A percentile compares a stretch with the other conserved stretches of the same genome.
phyloP scores from a whole-genome alignment of 495 filamentous ascomycete genomes.

The Haplographium delicatum region DNA sequence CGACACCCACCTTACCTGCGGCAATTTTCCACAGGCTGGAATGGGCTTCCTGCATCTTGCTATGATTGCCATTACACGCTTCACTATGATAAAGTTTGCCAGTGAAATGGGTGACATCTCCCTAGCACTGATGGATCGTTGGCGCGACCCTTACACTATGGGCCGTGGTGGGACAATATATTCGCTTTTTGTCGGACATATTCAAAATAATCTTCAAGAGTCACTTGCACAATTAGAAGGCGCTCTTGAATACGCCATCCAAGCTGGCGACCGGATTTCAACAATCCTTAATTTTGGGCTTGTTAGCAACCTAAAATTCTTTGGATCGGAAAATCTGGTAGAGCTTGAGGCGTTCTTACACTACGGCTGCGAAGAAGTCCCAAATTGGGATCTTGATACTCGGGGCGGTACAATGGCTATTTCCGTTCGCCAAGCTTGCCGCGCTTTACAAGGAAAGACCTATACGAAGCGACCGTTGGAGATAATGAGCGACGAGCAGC shows the following conservation, averaged over 20 bases:
- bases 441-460: conserved; percentile 83
- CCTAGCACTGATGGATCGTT: conserved; percentile 59
- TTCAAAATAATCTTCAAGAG: conserved; percentile 56
- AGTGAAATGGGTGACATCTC: conserved; percentile 58
- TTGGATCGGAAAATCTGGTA: conserved; percentile 65
- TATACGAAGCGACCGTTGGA: conserved; percentile 45
- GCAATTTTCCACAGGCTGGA: conserved; percentile 67
- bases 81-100: conserved; percentile 66
- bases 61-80: conserved; percentile 66
- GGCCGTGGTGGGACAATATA: conserved; percentile 69
- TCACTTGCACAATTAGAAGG: conserved; percentile 58
- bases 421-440: conserved; percentile 63
- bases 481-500: conserved; percentile 68
- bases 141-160: conserved; percentile 61
- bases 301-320: conserved; percentile 64
- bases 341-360: conserved; percentile 71
- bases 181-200: conserved; percentile 67
- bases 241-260: conserved; percentile 64
- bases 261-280: conserved; percentile 68
- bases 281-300: conserved; percentile 70
- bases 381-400: conserved; percentile 68
- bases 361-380: conserved; percentile 70
- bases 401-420: conserved; percentile 72
- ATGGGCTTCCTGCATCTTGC: conserved; percentile 72
- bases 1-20: conserved; percentile 58